Base-by-base conservation (phyloP, 331 rosid genomes). In the Prunus yedoensis region DNA sequence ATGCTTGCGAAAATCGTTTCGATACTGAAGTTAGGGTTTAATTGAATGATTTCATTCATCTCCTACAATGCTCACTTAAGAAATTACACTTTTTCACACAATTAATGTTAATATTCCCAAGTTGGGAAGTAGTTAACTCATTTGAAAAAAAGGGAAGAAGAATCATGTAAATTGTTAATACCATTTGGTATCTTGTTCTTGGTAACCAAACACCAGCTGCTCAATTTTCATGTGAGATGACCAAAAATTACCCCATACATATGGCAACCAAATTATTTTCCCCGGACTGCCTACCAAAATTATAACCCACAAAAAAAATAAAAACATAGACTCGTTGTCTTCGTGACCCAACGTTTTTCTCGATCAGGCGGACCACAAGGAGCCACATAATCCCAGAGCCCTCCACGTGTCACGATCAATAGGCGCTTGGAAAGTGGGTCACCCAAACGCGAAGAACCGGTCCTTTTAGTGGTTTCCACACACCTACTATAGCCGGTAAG, bases 281-380 rank as follows among this genome's bases (percentile, higher is more conserved):
- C 38, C 51, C 51, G 15, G 15, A 49, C 6, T 52, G 17, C 45
- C 21, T 38, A 1, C 50, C 18, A 53, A 77, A 49, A 32, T 9
- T 30, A 16, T 9, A 47, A 41, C 45, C 41, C 9, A 57, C 12
- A 32, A 64, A 23, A 41, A n/a, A 67, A 12, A 50, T 57, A 10
- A 1, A 64, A 60, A 25, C 20, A 65, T 10, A 58, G 43, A 43
- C 50, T 17, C 58, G 30, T 57, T 65, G 6, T 27, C 51, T 76
- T 67, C 63, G 87, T 74, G 90, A 84, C 76, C 49, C 83, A 79
- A 77, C 90, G 87, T 74, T 82, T 87, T 87, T 82, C 28, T 74
- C 80, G 88, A 87, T 79, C 83, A 69, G 56, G 83, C 73, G 80
- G 90, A 74, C 81, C 71, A 63, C 52, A 84, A 66, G 72, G 13